Conservation (phyloP, 306 rosid species). For the Vachellia pachyceras region DNA sequence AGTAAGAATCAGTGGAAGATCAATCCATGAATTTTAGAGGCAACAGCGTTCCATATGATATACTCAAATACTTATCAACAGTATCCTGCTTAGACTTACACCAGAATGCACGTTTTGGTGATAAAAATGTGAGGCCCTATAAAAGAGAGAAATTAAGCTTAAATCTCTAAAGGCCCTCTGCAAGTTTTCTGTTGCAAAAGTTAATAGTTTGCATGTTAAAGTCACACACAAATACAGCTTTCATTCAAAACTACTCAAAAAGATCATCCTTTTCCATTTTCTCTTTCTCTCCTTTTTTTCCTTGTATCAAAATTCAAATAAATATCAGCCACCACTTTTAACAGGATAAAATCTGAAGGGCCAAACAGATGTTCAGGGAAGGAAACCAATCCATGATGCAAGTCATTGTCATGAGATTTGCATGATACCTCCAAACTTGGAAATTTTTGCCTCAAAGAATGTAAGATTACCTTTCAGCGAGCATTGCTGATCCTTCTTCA, state of each 20-base stretch:
- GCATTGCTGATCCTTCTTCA: slow-evolving; percentile 83
- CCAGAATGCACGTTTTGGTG: neutral
- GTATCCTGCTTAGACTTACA: neutral
- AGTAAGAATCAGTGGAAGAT: slow-evolving; percentile 3
- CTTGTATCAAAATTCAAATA: neutral
- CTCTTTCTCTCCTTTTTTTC: neutral
- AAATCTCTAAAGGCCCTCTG: too few species aligned
- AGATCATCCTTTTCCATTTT: neutral
- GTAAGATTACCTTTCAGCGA: slow-evolving; percentile 67
- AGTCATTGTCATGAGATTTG: neutral
- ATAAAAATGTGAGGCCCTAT: neutral
- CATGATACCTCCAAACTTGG: neutral
- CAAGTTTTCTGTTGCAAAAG: neutral
- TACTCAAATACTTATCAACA: neutral
- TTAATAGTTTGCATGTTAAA: neutral
- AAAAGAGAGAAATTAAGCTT: neutral
- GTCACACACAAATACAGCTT: neutral
- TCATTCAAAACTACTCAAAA: neutral
- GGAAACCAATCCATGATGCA: neutral
- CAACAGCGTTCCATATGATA: neutral
- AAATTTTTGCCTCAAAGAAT: neutral
- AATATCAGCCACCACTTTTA: neutral
- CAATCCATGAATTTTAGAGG: neutral
- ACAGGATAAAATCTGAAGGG: neutral
- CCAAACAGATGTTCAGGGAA: neutral